Evolutionary conservation across 345 rosid species (phyloP), one percentile per base, ranked within the genome.

Genomic region (Erucastrum elatum): DNA sequence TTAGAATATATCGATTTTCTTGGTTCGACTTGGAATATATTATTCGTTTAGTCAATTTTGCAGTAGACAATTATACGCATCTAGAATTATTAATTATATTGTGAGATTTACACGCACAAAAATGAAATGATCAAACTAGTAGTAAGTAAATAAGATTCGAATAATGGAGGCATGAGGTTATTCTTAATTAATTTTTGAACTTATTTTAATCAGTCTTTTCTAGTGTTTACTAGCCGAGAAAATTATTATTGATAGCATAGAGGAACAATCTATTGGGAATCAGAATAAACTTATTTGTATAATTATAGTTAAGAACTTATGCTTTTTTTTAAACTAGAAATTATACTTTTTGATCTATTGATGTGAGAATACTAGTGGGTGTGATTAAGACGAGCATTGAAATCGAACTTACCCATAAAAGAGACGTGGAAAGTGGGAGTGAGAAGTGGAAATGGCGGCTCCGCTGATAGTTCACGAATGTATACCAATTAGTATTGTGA

Each of bases 401-500:
- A 46, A 26, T 70, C 65, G 80, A 77, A 64, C 34, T 70, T 63
- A 35, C 58, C n/a, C 58, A 5, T 59, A 27, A 64, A 71, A 17
- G 76, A 77, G 76, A 70, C 66, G 71, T 77, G 76, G 65, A 77
- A 77, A 65, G 66, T 64, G 49, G 66, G 34, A 53, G 59, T 71
- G 59, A 77, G 71, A 71, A 77, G 81, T 77, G 72, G 76, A 71
- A 78, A 71, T 71, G 81, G 81, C 81, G 81, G 81, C 56, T 49
- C 56, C 56, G n/a, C 6, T 39, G 46, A 13, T 13, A n/a, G 17
- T 49, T 49, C 56, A 49, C n/a, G 17, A 49, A 49, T n/a, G 56
- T 49, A 49, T 49, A 49, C 56, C 2, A 44, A 44, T 44, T 13
- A 44, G 53, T 44, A 44, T 44, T 44, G 53, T 44, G 53, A 44